Conservation (phyloP, 805 yeast genomes). For the Candida tammaniensis region DNA sequence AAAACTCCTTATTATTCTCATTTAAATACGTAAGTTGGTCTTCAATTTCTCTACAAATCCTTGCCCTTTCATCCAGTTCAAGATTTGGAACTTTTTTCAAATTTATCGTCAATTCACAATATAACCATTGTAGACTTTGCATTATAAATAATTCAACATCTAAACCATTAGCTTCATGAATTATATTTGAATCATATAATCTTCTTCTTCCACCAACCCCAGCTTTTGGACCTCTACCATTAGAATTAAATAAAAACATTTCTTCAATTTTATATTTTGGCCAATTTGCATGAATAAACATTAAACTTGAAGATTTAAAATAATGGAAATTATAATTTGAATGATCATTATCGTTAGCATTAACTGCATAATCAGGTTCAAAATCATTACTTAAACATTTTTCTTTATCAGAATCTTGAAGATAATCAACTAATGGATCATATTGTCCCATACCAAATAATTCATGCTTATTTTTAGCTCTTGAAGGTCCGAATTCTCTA, state of each 20-base stretch:
- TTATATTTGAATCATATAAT: slow-evolving; percentile 23
- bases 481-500: slow-evolving; percentile 36
- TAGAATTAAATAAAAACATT: slow-evolving; percentile 22
- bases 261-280: slow-evolving; percentile 27
- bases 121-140: slow-evolving; percentile 26
- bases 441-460: slow-evolving; percentile 37
- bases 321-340: slow-evolving; percentile 29
- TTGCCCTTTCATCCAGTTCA: slow-evolving; percentile 18
- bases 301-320: slow-evolving; percentile 23
- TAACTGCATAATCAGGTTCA: slow-evolving; percentile 19
- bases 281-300: slow-evolving; percentile 40
- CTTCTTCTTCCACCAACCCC: slow-evolving; percentile 21
- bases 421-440: slow-evolving; percentile 30
- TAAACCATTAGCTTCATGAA: slow-evolving; percentile 20
- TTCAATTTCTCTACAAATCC: slow-evolving; percentile 22
- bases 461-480: slow-evolving; percentile 22
- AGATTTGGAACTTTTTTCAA: slow-evolving; percentile 20
- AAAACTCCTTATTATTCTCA: too few species aligned
- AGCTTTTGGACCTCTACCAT: slow-evolving; percentile 25
- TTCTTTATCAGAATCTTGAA: slow-evolving; percentile 13
- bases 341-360: slow-evolving; percentile 18
- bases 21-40: slow-evolving; percentile 24
- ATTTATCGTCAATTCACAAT: slow-evolving; percentile 22
- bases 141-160: slow-evolving; percentile 29
- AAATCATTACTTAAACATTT: slow-evolving; percentile 8